A percentile compares a stretch with the other conserved stretches of the same genome.
Conservation (phyloP, 441 rosid genomes). For the Eutrema salsugineum region DNA sequence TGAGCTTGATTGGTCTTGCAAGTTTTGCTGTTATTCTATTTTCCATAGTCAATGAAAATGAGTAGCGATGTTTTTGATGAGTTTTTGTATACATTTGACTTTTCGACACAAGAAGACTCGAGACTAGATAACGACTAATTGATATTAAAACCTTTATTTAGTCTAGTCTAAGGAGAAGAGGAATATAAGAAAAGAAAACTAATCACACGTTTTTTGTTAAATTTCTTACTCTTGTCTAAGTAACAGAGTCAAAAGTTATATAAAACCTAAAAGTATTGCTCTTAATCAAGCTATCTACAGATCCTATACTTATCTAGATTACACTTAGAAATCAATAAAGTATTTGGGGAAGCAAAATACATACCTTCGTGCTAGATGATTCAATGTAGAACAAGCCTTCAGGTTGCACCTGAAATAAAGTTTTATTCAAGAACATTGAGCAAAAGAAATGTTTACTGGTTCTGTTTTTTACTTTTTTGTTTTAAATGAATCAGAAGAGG, state of each 20-base stretch:
- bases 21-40: constrained; percentile 22
- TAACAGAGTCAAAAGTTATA: not conserved
- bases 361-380: not conserved
- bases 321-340: not conserved
- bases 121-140: constrained; percentile 5
- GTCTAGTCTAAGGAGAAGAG: not conserved
- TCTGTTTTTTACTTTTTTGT: too few species aligned
- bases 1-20: constrained; percentile 27
- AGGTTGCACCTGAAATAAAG: not conserved
- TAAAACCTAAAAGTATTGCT: not conserved
- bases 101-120: constrained; percentile 9
- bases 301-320: not conserved
- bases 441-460: not conserved
- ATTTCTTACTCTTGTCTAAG: not conserved
- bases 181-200: not conserved
- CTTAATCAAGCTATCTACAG: not conserved
- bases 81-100: constrained; percentile 11
- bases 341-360: not conserved
- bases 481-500: not conserved
- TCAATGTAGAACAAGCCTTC: not conserved
- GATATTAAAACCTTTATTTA: not conserved
- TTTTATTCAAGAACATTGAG: not conserved
- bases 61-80: not conserved
- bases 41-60: constrained; percentile 18
- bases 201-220: not conserved